Conservation (phyloP, 1,284 basidiomycete species). For the Exsudoporus floridanus region DNA sequence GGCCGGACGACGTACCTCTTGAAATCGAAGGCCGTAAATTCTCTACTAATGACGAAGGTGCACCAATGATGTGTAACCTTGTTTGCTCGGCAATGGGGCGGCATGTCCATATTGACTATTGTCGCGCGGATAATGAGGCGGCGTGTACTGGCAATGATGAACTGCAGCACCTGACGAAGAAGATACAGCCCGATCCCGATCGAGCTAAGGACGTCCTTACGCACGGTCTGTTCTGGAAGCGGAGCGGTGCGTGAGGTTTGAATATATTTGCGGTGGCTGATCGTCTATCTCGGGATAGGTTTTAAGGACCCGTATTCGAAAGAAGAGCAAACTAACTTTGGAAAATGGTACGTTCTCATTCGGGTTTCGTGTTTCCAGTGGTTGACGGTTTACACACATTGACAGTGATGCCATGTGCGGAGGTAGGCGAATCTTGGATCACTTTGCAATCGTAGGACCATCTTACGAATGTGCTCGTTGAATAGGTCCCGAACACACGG, state of each 20-base stretch:
- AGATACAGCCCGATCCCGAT: constrained; percentile 46
- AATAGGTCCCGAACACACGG: constrained; percentile 48
- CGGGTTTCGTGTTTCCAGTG: rapidly evolving
- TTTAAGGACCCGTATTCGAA: constrained; percentile 56
- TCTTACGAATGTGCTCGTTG: background rate
- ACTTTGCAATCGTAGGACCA: background rate
- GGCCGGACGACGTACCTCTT: constrained; percentile 42
- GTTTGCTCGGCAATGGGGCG: constrained; percentile 54
- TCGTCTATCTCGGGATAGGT: constrained; percentile 10
- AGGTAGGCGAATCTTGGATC: constrained; percentile 12
- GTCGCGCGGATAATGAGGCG: constrained; percentile 40
- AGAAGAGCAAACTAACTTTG: constrained; percentile 52
- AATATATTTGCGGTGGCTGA: background rate
- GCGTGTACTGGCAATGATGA: constrained; percentile 44
- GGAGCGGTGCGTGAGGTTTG: constrained; percentile 41
- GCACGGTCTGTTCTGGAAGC: constrained; percentile 56
- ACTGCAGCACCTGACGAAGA: constrained; percentile 45
- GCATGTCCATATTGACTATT: constrained; percentile 59
- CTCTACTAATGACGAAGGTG: constrained; percentile 56
- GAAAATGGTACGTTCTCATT: constrained; percentile 45
- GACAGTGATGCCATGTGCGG: constrained; percentile 55
- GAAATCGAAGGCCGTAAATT: constrained; percentile 59
- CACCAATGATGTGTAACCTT: constrained; percentile 63
- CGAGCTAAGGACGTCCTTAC: constrained; percentile 53
- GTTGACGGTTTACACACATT: background rate